A percentile compares a stretch with the other conserved stretches of the same genome.
These are phyloP conservation scores for Suhomyces xylopsoci DNA, from an alignment of 805 yeast genomes.

Conservation along the genomic window DNA sequence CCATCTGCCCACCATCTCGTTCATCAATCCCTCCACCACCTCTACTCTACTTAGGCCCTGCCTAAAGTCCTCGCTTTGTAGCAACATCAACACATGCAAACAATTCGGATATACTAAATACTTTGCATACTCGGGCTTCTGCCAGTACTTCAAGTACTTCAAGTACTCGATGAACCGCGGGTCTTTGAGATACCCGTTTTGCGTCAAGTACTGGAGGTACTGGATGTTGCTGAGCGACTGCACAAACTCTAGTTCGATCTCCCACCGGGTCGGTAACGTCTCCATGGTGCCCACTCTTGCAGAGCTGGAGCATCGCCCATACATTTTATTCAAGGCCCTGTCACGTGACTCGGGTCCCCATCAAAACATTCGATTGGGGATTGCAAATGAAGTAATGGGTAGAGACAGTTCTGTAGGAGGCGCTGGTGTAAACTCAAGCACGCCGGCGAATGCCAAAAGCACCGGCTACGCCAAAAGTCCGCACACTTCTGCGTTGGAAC, in stretches of 20 bases:
- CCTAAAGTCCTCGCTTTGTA: conserved; percentile 52
- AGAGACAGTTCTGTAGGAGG: neutral
- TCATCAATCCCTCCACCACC: conserved; percentile 57
- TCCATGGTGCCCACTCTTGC: conserved; percentile 8
- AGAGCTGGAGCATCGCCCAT: too few relatives aligned
- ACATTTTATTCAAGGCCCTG: too few relatives aligned
- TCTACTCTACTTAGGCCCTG: conserved; percentile 55
- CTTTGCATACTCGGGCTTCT: conserved; percentile 63
- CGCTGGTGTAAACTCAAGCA: neutral
- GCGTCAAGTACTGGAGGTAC: conserved; percentile 83
- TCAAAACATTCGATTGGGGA: neutral
- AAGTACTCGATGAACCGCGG: conserved; percentile 71
- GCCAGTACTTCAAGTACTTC: conserved; percentile 84
- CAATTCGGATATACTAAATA: conserved; percentile 85
- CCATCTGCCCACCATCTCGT: conserved; percentile 78
- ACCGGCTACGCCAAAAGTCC: neutral
- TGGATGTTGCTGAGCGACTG: conserved; percentile 89
- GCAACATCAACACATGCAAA: conserved; percentile 69
- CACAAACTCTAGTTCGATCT: conserved; percentile 87
- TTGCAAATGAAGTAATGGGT: neutral
- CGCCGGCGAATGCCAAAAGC: neutral
- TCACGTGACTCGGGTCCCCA: neutral
- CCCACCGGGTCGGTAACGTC: conserved; percentile 75
- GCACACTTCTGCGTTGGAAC: conserved; percentile 14
- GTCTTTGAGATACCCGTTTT: conserved; percentile 71